Evolutionary conservation across 2,329 filamentous ascomycete genomes (phyloP).

Genomic region (Fusarium avenaceum): DNA sequence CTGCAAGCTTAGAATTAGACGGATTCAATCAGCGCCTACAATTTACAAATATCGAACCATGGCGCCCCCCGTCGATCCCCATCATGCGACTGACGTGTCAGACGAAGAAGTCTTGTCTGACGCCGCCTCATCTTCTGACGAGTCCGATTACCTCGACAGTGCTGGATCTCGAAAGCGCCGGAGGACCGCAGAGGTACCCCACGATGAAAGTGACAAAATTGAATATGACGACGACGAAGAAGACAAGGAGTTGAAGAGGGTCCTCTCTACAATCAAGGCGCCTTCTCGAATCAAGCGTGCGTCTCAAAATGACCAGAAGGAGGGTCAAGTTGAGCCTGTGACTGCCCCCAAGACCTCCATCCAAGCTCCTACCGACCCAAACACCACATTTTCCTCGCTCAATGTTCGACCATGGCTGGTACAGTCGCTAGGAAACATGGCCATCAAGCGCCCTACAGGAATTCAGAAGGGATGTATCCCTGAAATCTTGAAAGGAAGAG

Average conservation of each 20-base stretch:
- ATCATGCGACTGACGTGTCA: slow-evolving; percentile 35
- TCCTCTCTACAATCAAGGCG: slow-evolving; percentile 61
- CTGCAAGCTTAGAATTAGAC: slow-evolving; percentile 22
- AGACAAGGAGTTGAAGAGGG: slow-evolving; percentile 51
- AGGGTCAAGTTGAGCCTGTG: slow-evolving; percentile 38
- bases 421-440: slow-evolving; percentile 79
- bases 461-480: slow-evolving; percentile 96
- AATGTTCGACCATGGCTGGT: slow-evolving; percentile 89
- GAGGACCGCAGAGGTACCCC: slow-evolving; percentile 52
- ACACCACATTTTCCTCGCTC: slow-evolving; percentile 78
- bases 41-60: slow-evolving; percentile 45
- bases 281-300: slow-evolving; percentile 67
- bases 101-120: slow-evolving; percentile 37
- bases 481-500: slow-evolving; percentile 88
- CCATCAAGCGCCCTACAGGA: slow-evolving; percentile 88
- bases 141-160: slow-evolving; percentile 66
- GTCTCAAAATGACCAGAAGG: slow-evolving; percentile 38
- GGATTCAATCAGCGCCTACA: slow-evolving; percentile 38
- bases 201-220: slow-evolving; percentile 47
- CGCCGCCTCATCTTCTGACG: slow-evolving; percentile 49
- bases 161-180: slow-evolving; percentile 61
- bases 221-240: slow-evolving; percentile 51
- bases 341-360: slow-evolving; percentile 53
- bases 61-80: slow-evolving; percentile 38
- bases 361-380: slow-evolving; percentile 66